A percentile compares a stretch with the other conserved stretches of the same genome.
Evolutionary conservation across 2,329 filamentous ascomycete species (phyloP).

Genomic region (Cladophialophora carrionii): DNA sequence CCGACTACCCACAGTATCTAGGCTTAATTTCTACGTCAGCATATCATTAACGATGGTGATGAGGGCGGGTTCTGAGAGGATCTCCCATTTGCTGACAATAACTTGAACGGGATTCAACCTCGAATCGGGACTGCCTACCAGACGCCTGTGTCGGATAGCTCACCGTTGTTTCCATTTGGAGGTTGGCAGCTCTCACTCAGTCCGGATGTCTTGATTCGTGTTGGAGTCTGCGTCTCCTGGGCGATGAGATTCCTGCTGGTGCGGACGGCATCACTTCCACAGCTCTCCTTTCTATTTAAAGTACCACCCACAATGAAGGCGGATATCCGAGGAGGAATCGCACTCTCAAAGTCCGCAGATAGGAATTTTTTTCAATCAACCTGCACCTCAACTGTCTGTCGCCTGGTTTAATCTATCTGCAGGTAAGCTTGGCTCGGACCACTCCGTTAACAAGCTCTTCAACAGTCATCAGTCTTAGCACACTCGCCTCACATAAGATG

Average conservation of each 20-base stretch:
- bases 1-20: neutral
- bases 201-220: slow-evolving; percentile 1
- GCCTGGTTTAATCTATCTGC: neutral
- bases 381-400: neutral
- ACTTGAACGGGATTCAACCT: slow-evolving; percentile 3
- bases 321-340: neutral
- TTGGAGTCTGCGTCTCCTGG: slow-evolving; percentile 2
- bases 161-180: neutral
- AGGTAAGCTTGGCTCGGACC: neutral
- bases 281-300: slow-evolving; percentile 12
- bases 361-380: neutral
- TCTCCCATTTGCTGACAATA: slow-evolving; percentile 5
- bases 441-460: neutral
- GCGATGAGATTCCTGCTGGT: neutral
- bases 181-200: neutral
- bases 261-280: neutral
- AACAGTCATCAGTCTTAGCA: neutral
- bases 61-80: neutral
- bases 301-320: neutral
- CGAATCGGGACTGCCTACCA: neutral
- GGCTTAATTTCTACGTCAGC: neutral
- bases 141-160: neutral
- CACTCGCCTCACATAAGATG: neutral
- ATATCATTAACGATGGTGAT: neutral
- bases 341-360: neutral